Evolutionary conservation across 2,329 filamentous ascomycete species (phyloP), one percentile per base, ranked within the genome.

Genomic region (Alternaria metachromatica): DNA sequence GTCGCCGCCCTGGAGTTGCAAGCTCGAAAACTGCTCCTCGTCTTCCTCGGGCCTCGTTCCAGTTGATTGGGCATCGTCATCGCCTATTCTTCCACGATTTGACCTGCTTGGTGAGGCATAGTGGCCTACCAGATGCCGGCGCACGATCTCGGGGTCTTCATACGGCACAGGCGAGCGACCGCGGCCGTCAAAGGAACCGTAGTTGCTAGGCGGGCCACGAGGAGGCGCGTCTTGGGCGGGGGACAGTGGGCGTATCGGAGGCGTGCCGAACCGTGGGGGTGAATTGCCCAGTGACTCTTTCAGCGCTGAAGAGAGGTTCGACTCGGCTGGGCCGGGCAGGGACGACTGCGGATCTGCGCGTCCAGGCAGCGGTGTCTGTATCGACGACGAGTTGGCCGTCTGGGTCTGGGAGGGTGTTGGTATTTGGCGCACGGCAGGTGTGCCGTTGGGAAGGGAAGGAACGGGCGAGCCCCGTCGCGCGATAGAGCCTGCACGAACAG

Each of bases 1-100:
- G 78, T 99, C 96, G 67, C 96, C 96, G 64, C 96, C 96, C 78
- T 98, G 96, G 50, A 99, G 84, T 76, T 90, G 90, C 78, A 99
- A 81, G 81, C 96, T 98, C 28, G 94, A 97, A 78, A 99, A 99
- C 75, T 97, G 93, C 63, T 96, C 92, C 6, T 84, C 82, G 6
- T 70, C 70, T 10, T 75, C 76, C 3, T 74, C 73, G 3, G 67
- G 71, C 37, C 59, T 90, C 88, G 65, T 88, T 55, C 69, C 69
- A 12, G 71, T 67, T 15, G 69, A 70, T 30, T 68, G 61, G 54
- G 72, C 62, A 63, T 80, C 70, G 49, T 73, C 72, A 46, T 74
- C 72, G 70, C 61, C 69, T 8, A 54, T 64, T 26, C 66, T 59
- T 12, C 72, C 76, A 18, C 73, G 72, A 12, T 76, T 70, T 21